phyloP scores from a whole-genome alignment of 2,329 filamentous ascomycete genomes.

The Calonectria hawksworthii region DNA sequence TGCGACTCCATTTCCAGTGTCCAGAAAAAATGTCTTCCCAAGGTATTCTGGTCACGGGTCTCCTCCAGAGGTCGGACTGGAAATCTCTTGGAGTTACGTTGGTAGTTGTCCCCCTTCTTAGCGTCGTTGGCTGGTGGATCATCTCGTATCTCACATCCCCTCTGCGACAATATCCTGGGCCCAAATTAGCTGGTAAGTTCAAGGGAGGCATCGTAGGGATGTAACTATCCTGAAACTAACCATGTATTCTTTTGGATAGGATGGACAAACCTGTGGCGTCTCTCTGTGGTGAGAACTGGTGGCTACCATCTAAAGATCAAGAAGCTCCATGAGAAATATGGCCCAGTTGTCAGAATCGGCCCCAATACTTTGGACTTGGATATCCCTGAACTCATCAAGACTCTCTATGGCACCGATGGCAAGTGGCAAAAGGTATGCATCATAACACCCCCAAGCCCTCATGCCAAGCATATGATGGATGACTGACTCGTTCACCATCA shows the following conservation, averaged over 20 bases:
- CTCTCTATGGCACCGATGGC: slow-evolving; percentile 51
- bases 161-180: slow-evolving; percentile 34
- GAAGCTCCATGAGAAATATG: slow-evolving; percentile 54
- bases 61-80: slow-evolving; percentile 28
- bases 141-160: slow-evolving; percentile 32
- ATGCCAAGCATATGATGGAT: background rate
- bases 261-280: slow-evolving; percentile 54
- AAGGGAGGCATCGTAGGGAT: background rate
- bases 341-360: slow-evolving; percentile 56
- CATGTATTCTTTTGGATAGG: slow-evolving; percentile 13
- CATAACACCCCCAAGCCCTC: too few species aligned
- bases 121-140: slow-evolving; percentile 33
- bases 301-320: slow-evolving; percentile 48
- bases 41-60: slow-evolving; percentile 24
- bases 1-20: background rate
- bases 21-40: slow-evolving; percentile 28
- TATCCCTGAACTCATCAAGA: slow-evolving; percentile 52
- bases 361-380: slow-evolving; percentile 56
- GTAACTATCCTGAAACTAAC: background rate
- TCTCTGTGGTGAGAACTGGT: slow-evolving; percentile 47
- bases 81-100: slow-evolving; percentile 19
- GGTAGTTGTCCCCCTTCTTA: slow-evolving; percentile 29
- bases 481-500: background rate
- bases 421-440: slow-evolving; percentile 49
- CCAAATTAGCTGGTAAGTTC: slow-evolving; percentile 33